Conservation (phyloP, 345 rosid species). For the Citropsis articulata region DNA sequence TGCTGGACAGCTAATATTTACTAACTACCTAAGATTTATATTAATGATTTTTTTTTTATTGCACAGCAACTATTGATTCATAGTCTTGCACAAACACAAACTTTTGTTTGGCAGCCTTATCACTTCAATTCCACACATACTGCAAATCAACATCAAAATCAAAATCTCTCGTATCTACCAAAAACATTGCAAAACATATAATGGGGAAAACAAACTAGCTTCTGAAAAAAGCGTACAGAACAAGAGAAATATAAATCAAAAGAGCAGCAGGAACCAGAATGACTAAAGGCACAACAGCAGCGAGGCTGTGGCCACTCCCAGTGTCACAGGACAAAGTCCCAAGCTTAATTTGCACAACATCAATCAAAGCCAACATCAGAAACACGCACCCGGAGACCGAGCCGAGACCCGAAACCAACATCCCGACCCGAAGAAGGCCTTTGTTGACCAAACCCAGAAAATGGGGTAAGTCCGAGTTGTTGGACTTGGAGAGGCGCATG, state of each 20-base stretch:
- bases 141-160: no score
- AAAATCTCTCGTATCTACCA: background rate
- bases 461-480: slow-evolving; percentile 17
- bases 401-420: slow-evolving; percentile 71
- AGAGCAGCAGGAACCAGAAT: slow-evolving; percentile 61
- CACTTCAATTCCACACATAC: no score
- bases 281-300: slow-evolving; percentile 74
- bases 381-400: slow-evolving; percentile 65
- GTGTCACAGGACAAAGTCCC: slow-evolving; percentile 71
- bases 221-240: slow-evolving; percentile 69
- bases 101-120: no score
- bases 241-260: slow-evolving; percentile 48
- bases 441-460: slow-evolving; percentile 39
- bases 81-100: no score
- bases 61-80: no score
- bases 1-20: background rate
- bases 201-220: background rate
- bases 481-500: slow-evolving; percentile 43
- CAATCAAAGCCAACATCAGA: slow-evolving; percentile 72
- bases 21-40: background rate
- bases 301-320: slow-evolving; percentile 55
- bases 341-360: slow-evolving; percentile 77
- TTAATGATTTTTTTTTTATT: no score
- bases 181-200: background rate
- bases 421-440: slow-evolving; percentile 62